Base-by-base conservation (phyloP, 176 grass and related monocot genomes). In the Lolium rigidum region DNA sequence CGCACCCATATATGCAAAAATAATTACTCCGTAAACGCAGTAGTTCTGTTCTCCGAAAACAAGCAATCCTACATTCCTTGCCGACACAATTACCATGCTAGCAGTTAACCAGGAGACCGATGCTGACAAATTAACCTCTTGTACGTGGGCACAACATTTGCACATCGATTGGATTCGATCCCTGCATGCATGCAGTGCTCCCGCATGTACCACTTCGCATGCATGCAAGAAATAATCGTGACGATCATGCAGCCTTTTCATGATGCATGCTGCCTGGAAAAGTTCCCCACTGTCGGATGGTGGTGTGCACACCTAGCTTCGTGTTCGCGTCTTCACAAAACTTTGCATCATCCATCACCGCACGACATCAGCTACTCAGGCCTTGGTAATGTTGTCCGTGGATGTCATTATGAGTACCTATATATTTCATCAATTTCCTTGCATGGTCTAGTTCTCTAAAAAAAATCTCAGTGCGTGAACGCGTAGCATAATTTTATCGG, bases 171-270 rank as follows among this genome's bases (percentile, higher is more conserved):
- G 61, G 24, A 28, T 15, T 22, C 14, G 20, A 65, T 65, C 24
- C 13, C 62, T 38, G 66, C 66, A 69, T 69, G 66, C 66, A 69
- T 69, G 66, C 66, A 18, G 35, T 10, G 66, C 16, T 18, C 11
- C 35, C 2, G 35, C 66, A 39, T 69, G 66, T 69, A 69, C 66
- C 35, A 41, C 35, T 69, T 69, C 16, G 66, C 35, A 69, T 69
- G 25, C 62, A 65, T 65, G 64, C 28, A 35, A 35, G 26, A 38
- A 37, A 67, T 16, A 38, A 38, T 17, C 28, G 14, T 17, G 14
- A 38, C 7, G 64, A 67, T 67, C 65, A 11, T 70, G 77, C 77
- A 81, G 85, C 85, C 31, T 86, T 73, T 80, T n/a, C 54, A 86
- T 75, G 56, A 74, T 52, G 39, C 73, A 69, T 88, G 69, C 46